Base-by-base conservation (phyloP, 2,329 filamentous ascomycete species). In the Zymoseptoria tritici region DNA sequence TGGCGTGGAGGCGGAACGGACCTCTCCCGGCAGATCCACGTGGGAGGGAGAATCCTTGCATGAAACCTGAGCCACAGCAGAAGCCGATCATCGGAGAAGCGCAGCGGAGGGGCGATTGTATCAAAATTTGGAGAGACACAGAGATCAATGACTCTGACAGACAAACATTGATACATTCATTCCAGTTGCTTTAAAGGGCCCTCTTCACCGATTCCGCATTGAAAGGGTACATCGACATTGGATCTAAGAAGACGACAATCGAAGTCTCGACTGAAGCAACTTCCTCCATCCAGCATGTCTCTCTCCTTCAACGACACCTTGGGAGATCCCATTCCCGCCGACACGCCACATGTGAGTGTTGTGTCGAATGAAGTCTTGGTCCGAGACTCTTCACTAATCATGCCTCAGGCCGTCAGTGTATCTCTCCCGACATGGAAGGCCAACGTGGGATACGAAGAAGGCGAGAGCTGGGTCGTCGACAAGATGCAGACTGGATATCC, bases 361-460 rank as follows among this genome's bases (percentile, higher is more conserved):
- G 21, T n/a, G n/a, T n/a, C 50, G 16, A 13, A 16, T 5, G 36
- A 54, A 16, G 29, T 20, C 19, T 22, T 20, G 0, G 13, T 7
- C 52, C 19, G 16, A 21, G 8, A 36, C 22, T 3, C 11, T 1
- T 19, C 13, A 49, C 62, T 67, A 52, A 66, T n/a, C 50, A 19
- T 55, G 20, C 20, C 54, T 5, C 65, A 97, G 92, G 94, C 93
- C 65, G 90, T 97, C 65, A 97, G 93, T 74, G 93, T 97, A 50
- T 97, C 94, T 16, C 79, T 99, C 24, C 94, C 94, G 49, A 95
- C 91, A 76, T 99, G 94, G 94, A 82, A 81, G 66, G 81, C 91
- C 65, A 97, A 96, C 70, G 81, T 99, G 49, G 93, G 85, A 49
- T 99, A 99, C 71, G 94, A 99, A 74, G 91, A 99, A 75, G 93